Conservation (phyloP, 2,329 filamentous ascomycete genomes). For the Falciphora oryzae region DNA sequence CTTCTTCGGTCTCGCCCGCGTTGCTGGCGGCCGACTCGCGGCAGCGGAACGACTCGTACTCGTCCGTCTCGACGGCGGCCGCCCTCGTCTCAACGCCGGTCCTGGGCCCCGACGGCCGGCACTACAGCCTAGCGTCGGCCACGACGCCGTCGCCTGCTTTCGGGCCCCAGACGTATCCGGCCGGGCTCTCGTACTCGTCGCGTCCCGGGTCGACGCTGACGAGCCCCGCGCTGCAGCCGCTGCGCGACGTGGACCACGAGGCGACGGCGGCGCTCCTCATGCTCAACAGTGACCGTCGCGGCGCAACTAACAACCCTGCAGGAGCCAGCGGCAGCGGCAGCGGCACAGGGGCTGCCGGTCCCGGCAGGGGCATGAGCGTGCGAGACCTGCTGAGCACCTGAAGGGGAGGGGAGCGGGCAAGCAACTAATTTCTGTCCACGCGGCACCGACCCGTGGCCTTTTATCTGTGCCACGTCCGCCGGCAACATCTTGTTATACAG, state of each 20-base stretch:
- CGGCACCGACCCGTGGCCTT: too few species aligned
- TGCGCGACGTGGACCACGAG: constrained; percentile 62
- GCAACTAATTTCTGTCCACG: background rate
- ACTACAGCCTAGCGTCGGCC: constrained; percentile 37
- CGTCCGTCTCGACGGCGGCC: constrained; percentile 40
- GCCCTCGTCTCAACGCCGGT: constrained; percentile 33
- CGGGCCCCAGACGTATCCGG: constrained; percentile 41
- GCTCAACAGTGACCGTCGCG: constrained; percentile 73
- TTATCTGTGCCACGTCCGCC: too few species aligned
- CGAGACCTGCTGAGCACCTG: constrained; percentile 47
- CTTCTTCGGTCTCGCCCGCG: constrained; percentile 48
- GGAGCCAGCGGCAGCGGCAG: constrained; percentile 30
- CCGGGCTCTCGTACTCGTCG: constrained; percentile 22
- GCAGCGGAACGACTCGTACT: constrained; percentile 44
- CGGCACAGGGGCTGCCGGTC: constrained; percentile 25
- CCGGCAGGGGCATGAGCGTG: constrained; percentile 44
- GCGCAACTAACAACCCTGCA: constrained; percentile 14
- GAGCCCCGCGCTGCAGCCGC: constrained; percentile 51
- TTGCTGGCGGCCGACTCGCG: constrained; percentile 40
- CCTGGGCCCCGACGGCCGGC: constrained; percentile 40
- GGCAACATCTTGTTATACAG: background rate
- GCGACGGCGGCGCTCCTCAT: constrained; percentile 83
- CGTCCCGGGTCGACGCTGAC: constrained; percentile 48
- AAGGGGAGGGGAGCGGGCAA: constrained; percentile 16
- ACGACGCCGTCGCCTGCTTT: constrained; percentile 52